phyloP scores from a whole-genome alignment of 176 grass and related monocot species.

The Lolium rigidum region DNA sequence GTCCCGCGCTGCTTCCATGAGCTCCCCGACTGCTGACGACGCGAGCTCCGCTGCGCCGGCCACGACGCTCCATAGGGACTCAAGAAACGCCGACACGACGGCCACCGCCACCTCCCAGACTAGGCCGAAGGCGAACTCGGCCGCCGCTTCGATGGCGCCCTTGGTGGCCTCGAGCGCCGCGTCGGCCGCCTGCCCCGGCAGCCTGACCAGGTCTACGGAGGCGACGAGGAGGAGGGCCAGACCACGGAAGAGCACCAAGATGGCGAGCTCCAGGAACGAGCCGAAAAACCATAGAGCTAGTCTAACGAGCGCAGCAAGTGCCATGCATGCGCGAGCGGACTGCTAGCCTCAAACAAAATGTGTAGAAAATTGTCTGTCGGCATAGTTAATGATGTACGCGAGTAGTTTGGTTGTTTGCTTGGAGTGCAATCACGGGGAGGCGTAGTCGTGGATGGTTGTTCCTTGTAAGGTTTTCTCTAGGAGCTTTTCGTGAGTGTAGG shows the following conservation, averaged over 20 bases:
- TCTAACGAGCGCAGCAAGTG: conserved; percentile 20
- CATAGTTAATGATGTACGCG: neutral
- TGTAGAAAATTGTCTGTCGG: neutral
- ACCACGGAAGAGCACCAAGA: conserved; percentile 41
- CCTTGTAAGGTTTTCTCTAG: conserved; percentile 42
- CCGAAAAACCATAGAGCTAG: conserved; percentile 36
- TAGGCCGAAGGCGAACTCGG: conserved; percentile 25
- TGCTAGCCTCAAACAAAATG: neutral
- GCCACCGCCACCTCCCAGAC: conserved; percentile 4
- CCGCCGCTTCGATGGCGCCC: neutral
- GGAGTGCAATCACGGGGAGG: conserved; percentile 48
- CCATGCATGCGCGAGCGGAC: neutral
- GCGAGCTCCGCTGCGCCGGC: conserved; percentile 28
- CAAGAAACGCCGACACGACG: conserved; percentile 42
- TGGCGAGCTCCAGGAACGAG: conserved; percentile 39
- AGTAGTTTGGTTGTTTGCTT: conserved; percentile 40
- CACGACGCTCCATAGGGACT: conserved; percentile 13
- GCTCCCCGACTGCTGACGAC: conserved; percentile 12
- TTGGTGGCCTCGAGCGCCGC: conserved; percentile 33
- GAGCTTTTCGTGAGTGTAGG: neutral
- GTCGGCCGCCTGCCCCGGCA: conserved; percentile 41
- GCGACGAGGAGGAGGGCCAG: conserved; percentile 31
- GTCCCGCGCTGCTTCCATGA: conserved; percentile 30
- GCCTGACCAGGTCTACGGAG: conserved; percentile 44
- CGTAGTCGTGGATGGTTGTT: conserved; percentile 18